Evolutionary conservation across 2,329 filamentous ascomycete species (phyloP).

Genomic region (Nothophaeocryptopus gaeumannii): DNA sequence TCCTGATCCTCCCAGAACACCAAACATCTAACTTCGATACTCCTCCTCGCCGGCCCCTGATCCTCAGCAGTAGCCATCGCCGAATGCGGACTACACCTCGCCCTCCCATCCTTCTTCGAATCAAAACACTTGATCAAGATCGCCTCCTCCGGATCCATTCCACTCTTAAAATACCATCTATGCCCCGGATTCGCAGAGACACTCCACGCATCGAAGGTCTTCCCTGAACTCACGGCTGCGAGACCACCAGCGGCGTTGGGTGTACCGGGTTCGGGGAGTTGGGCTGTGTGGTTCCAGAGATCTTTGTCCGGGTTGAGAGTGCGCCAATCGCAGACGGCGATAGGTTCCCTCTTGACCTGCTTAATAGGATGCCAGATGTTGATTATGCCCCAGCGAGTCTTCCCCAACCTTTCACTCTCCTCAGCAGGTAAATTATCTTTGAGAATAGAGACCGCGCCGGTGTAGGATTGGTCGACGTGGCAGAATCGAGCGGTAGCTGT

Average conservation of each 20-base stretch:
- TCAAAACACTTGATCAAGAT: conserved; percentile 9
- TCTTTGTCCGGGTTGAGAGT: neutral
- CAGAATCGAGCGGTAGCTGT: neutral
- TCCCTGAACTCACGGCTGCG: no score
- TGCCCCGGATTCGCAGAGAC: conserved; percentile 3
- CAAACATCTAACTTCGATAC: neutral
- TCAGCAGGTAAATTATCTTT: neutral
- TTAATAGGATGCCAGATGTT: conserved; percentile 5
- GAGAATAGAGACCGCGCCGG: neutral
- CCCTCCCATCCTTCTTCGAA: neutral
- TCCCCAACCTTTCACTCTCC: neutral
- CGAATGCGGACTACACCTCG: neutral
- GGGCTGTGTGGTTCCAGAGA: neutral
- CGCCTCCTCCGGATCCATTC: conserved; percentile 6
- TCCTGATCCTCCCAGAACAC: neutral
- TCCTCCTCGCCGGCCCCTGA: neutral
- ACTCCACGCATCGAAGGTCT: no score
- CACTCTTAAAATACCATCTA: conserved; percentile 3
- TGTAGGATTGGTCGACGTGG: conserved; percentile 4
- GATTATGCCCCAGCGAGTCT: conserved; percentile 2
- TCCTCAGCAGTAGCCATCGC: neutral
- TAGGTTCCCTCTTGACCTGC: conserved; percentile 1
- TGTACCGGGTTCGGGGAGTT: no score
- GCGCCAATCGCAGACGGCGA: conserved; percentile 6
- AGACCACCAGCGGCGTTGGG: no score